These are phyloP conservation scores for Nephelium lappaceum DNA, from an alignment of 345 rosid species.

Conservation along the genomic window DNA sequence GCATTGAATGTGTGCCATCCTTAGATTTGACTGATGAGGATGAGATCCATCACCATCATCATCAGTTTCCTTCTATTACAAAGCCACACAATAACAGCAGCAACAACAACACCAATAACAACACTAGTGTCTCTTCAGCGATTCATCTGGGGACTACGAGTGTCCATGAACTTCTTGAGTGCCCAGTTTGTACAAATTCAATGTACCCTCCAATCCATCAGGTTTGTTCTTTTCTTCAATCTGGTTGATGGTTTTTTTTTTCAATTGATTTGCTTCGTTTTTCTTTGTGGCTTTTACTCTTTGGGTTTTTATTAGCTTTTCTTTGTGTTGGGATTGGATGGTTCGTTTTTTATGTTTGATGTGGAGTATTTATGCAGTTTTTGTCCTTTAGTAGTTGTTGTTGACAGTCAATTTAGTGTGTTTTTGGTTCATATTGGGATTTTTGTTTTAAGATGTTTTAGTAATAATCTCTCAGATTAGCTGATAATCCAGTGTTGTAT, in stretches of 20 bases:
- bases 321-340: not conserved
- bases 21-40: constrained; percentile 76
- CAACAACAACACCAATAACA: constrained; percentile 33
- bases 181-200: constrained; percentile 95
- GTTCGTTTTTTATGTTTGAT: constrained; percentile 1
- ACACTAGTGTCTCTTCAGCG: constrained; percentile 43
- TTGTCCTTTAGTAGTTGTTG: not conserved
- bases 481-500: not conserved
- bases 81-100: constrained; percentile 49
- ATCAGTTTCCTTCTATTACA: constrained; percentile 53
- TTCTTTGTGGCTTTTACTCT: not conserved
- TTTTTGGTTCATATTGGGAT: constrained; percentile 1
- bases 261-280: not conserved
- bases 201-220: constrained; percentile 99
- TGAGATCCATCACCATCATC: constrained; percentile 74
- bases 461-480: constrained; percentile 5
- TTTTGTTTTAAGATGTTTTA: not conserved
- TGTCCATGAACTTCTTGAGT: constrained; percentile 95
- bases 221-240: constrained; percentile 43
- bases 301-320: not conserved
- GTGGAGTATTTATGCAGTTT: not conserved
- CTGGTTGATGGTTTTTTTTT: constrained; percentile 7
- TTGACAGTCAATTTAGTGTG: not conserved
- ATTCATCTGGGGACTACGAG: constrained; percentile 73
- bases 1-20: constrained; percentile 75